Conservation (phyloP, 176 grass and related monocot species). For the Zoysia japonica region DNA sequence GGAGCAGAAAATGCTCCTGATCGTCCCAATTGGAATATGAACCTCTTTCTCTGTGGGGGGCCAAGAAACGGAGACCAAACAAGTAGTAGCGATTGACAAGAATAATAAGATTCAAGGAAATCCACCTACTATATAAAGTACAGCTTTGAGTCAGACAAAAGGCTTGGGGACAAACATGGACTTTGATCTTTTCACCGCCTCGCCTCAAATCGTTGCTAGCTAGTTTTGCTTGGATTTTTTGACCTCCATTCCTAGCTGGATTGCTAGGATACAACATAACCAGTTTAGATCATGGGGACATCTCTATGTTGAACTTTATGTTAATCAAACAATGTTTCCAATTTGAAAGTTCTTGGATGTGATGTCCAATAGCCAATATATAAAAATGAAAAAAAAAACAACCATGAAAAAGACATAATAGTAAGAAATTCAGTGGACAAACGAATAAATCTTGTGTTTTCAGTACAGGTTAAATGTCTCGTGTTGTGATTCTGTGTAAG, state of each 20-base stretch:
- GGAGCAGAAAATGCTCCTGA: conserved; percentile 12
- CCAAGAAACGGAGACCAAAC: conserved; percentile 33
- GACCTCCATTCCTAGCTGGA: conserved; percentile 17
- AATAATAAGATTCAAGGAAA: conserved; percentile 52
- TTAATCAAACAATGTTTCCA: conserved; percentile 14
- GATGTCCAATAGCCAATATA: neutral
- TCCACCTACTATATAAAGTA: conserved; percentile 32
- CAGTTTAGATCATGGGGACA: conserved; percentile 27
- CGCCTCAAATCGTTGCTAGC: neutral
- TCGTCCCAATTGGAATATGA: conserved; percentile 53
- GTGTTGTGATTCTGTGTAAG: neutral
- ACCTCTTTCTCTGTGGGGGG: conserved; percentile 28
- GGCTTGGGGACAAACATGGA: conserved; percentile 23
- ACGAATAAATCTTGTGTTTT: neutral
- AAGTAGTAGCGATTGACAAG: conserved; percentile 33
- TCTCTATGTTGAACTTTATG: conserved; percentile 25
- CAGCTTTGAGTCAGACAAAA: conserved; percentile 20
- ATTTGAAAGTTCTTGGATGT: conserved; percentile 36
- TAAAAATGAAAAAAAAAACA: neutral
- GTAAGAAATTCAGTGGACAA: neutral
- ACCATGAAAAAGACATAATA: neutral
- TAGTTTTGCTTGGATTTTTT: neutral
- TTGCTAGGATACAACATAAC: conserved; percentile 21
- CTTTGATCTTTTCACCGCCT: conserved; percentile 46
- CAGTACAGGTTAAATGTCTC: neutral